These are phyloP conservation scores for Aureobasidium sp. DNA, from an alignment of 2,329 filamentous ascomycete genomes.

Conservation along the genomic window DNA sequence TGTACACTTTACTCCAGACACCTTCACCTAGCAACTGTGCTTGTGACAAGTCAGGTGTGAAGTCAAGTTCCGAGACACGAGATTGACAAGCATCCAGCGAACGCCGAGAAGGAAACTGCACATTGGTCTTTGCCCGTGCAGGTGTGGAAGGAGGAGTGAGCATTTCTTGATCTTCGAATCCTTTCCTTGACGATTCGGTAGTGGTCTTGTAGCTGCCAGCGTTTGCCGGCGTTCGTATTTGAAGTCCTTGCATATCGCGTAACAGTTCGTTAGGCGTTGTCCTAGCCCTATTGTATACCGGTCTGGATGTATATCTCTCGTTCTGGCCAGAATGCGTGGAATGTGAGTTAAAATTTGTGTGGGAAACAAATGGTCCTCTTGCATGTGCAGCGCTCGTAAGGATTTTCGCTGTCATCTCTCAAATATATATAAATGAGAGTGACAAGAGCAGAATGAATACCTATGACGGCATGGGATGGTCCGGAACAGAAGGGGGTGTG, in stretches of 20 bases:
- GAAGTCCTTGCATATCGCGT: constrained; percentile 11
- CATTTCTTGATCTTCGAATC: not conserved
- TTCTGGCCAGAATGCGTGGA: constrained; percentile 3
- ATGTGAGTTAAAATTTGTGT: constrained; percentile 7
- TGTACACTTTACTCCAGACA: constrained; percentile 31
- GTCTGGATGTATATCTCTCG: constrained; percentile 5
- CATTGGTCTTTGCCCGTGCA: not conserved
- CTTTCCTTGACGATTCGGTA: not conserved
- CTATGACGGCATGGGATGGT: constrained; percentile 12
- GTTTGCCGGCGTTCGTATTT: not conserved
- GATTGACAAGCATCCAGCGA: constrained; percentile 7
- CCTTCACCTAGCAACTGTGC: constrained; percentile 29
- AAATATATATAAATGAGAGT: not conserved
- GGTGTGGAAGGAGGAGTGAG: constrained; percentile 14
- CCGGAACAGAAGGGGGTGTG: constrained; percentile 6
- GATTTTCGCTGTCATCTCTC: not conserved
- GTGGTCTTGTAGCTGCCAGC: not conserved
- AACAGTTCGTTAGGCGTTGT: constrained; percentile 3
- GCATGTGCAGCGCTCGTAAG: not conserved
- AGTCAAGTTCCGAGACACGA: not conserved
- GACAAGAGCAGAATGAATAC: constrained; percentile 2
- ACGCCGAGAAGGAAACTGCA: not conserved
- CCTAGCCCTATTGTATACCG: not conserved
- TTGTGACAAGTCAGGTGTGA: constrained; percentile 17
- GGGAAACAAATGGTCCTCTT: constrained; percentile 1